Percentiles rank a stretch among this genome's conserved stretches.
Evolutionary conservation across 768 basidiomycete species (phyloP).

Genomic region (Leucogyrophana mollusca): DNA sequence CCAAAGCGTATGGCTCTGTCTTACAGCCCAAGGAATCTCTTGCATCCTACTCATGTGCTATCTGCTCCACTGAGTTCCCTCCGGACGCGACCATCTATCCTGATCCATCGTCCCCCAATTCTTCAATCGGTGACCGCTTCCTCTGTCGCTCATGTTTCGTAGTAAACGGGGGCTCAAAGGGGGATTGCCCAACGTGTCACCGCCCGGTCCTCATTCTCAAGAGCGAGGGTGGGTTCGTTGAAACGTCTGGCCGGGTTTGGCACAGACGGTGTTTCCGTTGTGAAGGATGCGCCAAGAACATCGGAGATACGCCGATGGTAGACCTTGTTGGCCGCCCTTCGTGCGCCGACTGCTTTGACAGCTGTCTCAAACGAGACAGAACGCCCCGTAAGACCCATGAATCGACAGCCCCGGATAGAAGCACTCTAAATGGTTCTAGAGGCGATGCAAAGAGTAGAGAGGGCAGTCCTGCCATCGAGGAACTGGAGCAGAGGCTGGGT

Average conservation of each 20-base stretch:
- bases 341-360: conserved; percentile 80
- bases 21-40: conserved; percentile 77
- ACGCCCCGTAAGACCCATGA: conserved; percentile 41
- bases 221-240: conserved; percentile 75
- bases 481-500: conserved; percentile 60
- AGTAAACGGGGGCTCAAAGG: conserved; percentile 73
- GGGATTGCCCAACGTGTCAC: conserved; percentile 63
- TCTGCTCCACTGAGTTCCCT: conserved; percentile 63
- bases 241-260: conserved; percentile 71
- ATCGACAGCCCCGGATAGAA: conserved; percentile 25
- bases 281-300: conserved; percentile 66
- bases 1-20: conserved; percentile 85
- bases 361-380: conserved; percentile 56
- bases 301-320: conserved; percentile 75
- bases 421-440: conserved; percentile 47
- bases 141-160: conserved; percentile 76
- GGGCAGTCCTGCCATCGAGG: conserved; percentile 60
- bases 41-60: conserved; percentile 63
- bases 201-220: conserved; percentile 74
- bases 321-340: conserved; percentile 81
- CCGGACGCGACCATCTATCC: conserved; percentile 89
- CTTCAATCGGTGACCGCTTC: conserved; percentile 45
- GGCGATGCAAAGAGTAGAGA: conserved; percentile 45
- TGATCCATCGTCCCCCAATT: conserved; percentile 42
- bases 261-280: conserved; percentile 83